A percentile compares a stretch with the other conserved stretches of the same genome.
These are phyloP conservation scores for Ustilago esculenta DNA, from an alignment of 1,284 basidiomycete genomes.

Conservation along the genomic window DNA sequence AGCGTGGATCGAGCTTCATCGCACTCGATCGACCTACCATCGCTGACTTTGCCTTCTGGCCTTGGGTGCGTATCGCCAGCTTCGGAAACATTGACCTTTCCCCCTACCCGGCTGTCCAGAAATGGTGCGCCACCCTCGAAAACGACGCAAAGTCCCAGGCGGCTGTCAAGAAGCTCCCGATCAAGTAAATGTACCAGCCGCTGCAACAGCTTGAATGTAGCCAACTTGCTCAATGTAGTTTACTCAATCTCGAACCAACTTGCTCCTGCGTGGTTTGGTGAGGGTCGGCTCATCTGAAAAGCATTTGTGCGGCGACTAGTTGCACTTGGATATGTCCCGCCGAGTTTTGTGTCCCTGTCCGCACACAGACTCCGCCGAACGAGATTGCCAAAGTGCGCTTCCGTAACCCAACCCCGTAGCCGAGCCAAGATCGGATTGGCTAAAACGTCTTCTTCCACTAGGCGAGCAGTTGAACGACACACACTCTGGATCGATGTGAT, in stretches of 20 bases:
- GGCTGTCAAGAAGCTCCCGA: slow-evolving; percentile 48
- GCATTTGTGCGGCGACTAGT: too few species aligned
- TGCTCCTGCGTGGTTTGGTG: too few species aligned
- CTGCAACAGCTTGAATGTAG: too few species aligned
- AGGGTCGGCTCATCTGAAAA: too few species aligned
- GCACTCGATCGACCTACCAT: slow-evolving; percentile 59
- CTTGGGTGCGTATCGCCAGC: slow-evolving; percentile 45
- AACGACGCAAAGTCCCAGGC: slow-evolving; percentile 45
- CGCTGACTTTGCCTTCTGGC: slow-evolving; percentile 58
- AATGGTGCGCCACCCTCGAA: slow-evolving; percentile 48
- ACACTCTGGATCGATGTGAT: slow-evolving; percentile 15
- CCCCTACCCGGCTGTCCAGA: slow-evolving; percentile 50
- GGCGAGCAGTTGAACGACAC: slow-evolving; percentile 8
- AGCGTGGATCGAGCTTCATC: slow-evolving; percentile 50
- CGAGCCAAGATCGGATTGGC: slow-evolving; percentile 43
- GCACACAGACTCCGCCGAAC: slow-evolving; percentile 6
- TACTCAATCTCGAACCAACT: too few species aligned
- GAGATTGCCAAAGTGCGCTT: slow-evolving; percentile 2
- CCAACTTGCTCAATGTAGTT: too few species aligned
- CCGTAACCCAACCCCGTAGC: slow-evolving; percentile 31
- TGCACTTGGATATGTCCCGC: too few species aligned
- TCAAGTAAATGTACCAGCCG: slow-evolving; percentile 31
- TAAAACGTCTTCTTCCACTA: slow-evolving; percentile 6
- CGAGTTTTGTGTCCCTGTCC: too few species aligned
- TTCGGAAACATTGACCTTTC: slow-evolving; percentile 55